Evolutionary conservation across 1,284 basidiomycete species (phyloP).

Genomic region (Malassezia obtusa): DNA sequence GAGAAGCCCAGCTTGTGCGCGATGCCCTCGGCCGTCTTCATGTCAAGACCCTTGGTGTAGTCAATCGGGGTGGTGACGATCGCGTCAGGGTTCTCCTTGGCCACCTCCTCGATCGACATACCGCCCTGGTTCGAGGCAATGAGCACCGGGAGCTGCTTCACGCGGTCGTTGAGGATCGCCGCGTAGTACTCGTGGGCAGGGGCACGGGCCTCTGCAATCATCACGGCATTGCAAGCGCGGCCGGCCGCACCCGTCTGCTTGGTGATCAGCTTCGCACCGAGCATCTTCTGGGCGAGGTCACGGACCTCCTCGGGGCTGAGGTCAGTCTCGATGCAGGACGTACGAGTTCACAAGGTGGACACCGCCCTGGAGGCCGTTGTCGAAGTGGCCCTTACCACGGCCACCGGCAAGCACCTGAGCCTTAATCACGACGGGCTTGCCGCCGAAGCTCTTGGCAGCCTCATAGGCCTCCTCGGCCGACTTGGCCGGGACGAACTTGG

Average conservation of each 20-base stretch:
- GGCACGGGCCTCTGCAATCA: slow-evolving; percentile 90
- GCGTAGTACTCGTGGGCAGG: slow-evolving; percentile 97
- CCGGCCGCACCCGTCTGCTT: slow-evolving; percentile 94
- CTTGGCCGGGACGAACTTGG: slow-evolving; percentile 78
- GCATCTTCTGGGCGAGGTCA: slow-evolving; percentile 82
- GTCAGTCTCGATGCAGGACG: slow-evolving; percentile 33
- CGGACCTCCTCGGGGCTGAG: slow-evolving; percentile 75
- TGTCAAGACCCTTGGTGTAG: slow-evolving; percentile 72
- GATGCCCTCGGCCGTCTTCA: slow-evolving; percentile 63
- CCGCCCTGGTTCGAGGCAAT: slow-evolving; percentile 74
- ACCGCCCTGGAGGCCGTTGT: slow-evolving; percentile 91
- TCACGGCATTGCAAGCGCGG: slow-evolving; percentile 91
- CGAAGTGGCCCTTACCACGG: slow-evolving; percentile 94
- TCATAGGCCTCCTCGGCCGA: slow-evolving; percentile 79
- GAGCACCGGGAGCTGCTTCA: slow-evolving; percentile 76
- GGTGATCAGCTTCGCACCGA: slow-evolving; percentile 90
- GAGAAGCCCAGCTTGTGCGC: slow-evolving; percentile 88
- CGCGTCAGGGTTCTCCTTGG: slow-evolving; percentile 86
- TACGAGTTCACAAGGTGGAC: slow-evolving; percentile 89
- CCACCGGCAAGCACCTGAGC: slow-evolving; percentile 98
- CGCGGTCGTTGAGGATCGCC: slow-evolving; percentile 91
- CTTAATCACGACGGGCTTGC: slow-evolving; percentile 59
- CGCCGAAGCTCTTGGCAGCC: slow-evolving; percentile 75
- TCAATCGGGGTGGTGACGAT: slow-evolving; percentile 93
- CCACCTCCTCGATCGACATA: slow-evolving; percentile 94